Evolutionary conservation across 441 rosid genomes (phyloP), one percentile per base, ranked within the genome.

Genomic region (Erodium trifolium): DNA sequence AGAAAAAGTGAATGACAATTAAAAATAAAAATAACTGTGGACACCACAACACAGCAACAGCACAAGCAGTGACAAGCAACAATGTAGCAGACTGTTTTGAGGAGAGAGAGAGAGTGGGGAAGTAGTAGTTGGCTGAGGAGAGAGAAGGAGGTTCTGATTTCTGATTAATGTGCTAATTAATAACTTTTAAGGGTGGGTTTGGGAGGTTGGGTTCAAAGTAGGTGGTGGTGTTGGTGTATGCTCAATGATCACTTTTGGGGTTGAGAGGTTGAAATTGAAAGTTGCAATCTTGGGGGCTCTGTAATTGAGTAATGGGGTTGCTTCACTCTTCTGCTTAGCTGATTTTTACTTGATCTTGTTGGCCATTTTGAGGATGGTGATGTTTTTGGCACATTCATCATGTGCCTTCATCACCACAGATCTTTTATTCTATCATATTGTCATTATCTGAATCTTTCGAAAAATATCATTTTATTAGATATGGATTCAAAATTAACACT

Each of bases 1-100:
- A 27, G 1, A 63, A 27, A 72, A n/a, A 31, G 10, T 13, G 23
- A 18, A 16, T 19, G 23, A 1, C 12, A 19, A 8, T 14, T 23
- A 3, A 43, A 53, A 64, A 55, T 3, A 53, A 53, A 53, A 16
- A 55, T 53, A 53, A 53, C 62, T 55, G 35, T 62, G 17, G 69
- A 14, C 27, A 19, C 62, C 27, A 19, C 62, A 37, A 9, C 34
- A 31, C 34, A 31, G 34, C 34, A 31, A 49, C 34, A 49, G 63
- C 41, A 66, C 43, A 66, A 53, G 29, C 68, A 75, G 69, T 51
- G 68, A 31, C 14, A 51, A 11, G 51, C 51, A 45, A 45, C 51
- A 45, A 71, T 37, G 75, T 73, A 76, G 78, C 79, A 67, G 74
- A 66, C 23, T 55, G 53, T 35, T 65, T 37, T 37, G 41, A 37